Evolutionary conservation across 108 stramenopile species (phyloP).

Genomic region (Poteriospumella lacustris): DNA sequence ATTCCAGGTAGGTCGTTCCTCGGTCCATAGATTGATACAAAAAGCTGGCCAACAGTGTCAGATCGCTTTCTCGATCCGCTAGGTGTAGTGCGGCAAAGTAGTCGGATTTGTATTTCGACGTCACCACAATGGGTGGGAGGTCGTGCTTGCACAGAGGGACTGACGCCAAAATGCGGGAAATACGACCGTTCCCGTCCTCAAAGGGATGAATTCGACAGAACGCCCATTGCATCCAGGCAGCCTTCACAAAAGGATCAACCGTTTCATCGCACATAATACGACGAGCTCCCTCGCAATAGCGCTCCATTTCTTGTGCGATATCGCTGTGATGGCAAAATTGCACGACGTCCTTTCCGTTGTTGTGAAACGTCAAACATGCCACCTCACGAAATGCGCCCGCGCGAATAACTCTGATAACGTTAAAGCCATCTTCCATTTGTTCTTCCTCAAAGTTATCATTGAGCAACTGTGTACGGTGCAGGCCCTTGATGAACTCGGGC

Average conservation of each 20-base stretch:
- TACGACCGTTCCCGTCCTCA: constrained; percentile 1
- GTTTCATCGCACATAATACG: not conserved
- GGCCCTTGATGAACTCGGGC: not conserved
- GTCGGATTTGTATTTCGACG: not conserved
- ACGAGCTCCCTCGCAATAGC: not conserved
- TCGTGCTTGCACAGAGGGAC: not conserved
- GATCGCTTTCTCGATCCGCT: not conserved
- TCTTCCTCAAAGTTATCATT: constrained; percentile 9
- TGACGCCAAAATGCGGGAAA: constrained; percentile 2
- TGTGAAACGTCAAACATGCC: not conserved
- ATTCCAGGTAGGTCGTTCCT: too few relatives aligned
- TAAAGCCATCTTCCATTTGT: not conserved
- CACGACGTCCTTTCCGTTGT: not conserved
- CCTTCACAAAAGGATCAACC: not conserved
- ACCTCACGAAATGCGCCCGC: not conserved
- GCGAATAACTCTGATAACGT: not conserved
- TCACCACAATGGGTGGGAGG: not conserved
- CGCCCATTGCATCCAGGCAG: constrained; percentile 18
- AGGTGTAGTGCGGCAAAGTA: not conserved
- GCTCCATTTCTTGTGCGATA: not conserved
- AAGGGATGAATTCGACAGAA: constrained; percentile 10
- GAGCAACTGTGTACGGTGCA: not conserved
- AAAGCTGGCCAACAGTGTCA: not conserved
- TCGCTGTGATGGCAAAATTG: not conserved
- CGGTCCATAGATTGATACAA: too few relatives aligned